Conservation (phyloP, 306 rosid genomes). For the Castanea mollissima region DNA sequence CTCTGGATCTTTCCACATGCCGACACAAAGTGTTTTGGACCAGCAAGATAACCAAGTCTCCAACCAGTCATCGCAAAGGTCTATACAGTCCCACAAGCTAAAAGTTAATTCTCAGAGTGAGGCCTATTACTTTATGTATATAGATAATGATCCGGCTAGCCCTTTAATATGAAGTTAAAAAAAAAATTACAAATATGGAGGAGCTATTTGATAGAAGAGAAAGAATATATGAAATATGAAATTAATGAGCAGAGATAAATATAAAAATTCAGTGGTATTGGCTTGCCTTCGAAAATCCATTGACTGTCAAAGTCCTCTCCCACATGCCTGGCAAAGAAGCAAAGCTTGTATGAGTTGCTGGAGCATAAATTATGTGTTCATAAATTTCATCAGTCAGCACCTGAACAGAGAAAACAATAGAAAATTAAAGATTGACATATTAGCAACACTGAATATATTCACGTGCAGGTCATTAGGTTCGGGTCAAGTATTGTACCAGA, state of each 20-base stretch:
- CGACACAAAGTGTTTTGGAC: slow-evolving; percentile 82
- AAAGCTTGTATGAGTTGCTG: slow-evolving; percentile 92
- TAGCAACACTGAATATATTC: neutral
- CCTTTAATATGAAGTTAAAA: no score
- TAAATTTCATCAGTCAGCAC: slow-evolving; percentile 88
- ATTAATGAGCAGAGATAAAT: slow-evolving; percentile 4
- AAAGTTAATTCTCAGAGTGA: slow-evolving; percentile 27
- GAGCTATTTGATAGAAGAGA: slow-evolving; percentile 2
- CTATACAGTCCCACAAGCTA: slow-evolving; percentile 39
- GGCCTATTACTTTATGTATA: neutral
- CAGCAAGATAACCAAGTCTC: slow-evolving; percentile 96
- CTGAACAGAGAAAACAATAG: slow-evolving; percentile 39
- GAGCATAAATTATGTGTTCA: slow-evolving; percentile 92
- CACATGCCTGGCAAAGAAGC: slow-evolving; percentile 98
- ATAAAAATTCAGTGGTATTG: neutral
- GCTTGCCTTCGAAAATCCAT: slow-evolving; percentile 92
- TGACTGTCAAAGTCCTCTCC: slow-evolving; percentile 90
- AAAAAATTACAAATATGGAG: neutral
- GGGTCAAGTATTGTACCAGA: slow-evolving; percentile 54
- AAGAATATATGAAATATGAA: neutral
- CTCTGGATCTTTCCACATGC: slow-evolving; percentile 91
- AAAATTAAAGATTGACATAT: slow-evolving; percentile 18
- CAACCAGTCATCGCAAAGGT: slow-evolving; percentile 99
- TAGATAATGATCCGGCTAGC: neutral
- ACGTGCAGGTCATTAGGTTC: slow-evolving; percentile 8